Conservation (phyloP, 2,329 filamentous ascomycete species). For the Rhytidhysteron rufulum region DNA sequence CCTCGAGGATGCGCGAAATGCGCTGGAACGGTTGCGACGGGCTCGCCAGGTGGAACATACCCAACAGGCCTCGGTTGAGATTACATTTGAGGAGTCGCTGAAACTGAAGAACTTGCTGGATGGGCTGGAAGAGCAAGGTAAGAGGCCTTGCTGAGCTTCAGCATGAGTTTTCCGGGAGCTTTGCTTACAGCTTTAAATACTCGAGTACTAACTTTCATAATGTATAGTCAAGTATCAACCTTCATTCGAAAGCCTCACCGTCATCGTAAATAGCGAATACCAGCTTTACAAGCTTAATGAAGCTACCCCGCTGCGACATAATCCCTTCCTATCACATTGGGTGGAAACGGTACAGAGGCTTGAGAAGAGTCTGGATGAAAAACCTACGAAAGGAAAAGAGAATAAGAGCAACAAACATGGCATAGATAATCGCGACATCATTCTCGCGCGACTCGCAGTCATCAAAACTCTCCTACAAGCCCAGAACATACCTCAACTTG, state of each 20-base stretch:
- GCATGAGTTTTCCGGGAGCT: not conserved
- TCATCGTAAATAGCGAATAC: conserved; percentile 34
- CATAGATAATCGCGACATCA: not conserved
- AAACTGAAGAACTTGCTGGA: conserved; percentile 32
- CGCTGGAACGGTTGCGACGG: not conserved
- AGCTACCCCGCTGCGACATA: conserved; percentile 24
- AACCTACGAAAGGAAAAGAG: not conserved
- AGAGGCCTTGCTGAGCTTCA: not conserved
- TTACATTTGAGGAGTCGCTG: conserved; percentile 24
- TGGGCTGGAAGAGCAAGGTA: conserved; percentile 18
- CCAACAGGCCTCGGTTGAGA: conserved; percentile 6
- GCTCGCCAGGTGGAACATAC: not conserved
- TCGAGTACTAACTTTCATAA: conserved; percentile 1
- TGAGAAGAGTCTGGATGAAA: conserved; percentile 1
- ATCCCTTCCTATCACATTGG: conserved; percentile 40
- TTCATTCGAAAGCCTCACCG: conserved; percentile 18
- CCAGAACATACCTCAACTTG: conserved; percentile 9
- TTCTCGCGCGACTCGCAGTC: conserved; percentile 17
- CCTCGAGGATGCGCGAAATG: conserved; percentile 5
- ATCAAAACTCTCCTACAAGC: conserved; percentile 24
- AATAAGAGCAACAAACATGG: not conserved
- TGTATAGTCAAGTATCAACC: conserved; percentile 13
- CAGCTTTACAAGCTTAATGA: conserved; percentile 29
- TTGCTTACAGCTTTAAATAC: not conserved
- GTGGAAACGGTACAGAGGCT: conserved; percentile 30